Evolutionary conservation across 2,329 filamentous ascomycete genomes (phyloP), one percentile per base, ranked within the genome.

Genomic region (Colletotrichum kahawae): DNA sequence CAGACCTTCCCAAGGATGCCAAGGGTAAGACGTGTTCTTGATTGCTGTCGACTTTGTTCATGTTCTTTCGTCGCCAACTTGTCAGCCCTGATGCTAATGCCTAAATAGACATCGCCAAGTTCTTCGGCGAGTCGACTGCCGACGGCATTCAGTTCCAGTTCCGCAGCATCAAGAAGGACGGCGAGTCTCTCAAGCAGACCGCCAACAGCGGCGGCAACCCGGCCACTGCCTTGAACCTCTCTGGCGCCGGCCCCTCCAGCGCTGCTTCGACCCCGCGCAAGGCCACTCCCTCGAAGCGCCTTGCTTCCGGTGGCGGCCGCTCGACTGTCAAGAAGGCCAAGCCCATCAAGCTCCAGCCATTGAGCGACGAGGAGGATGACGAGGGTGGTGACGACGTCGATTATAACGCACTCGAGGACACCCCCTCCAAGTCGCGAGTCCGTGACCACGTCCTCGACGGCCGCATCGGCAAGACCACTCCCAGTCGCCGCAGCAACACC

Each of bases 131-230:
- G 71, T 91, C 89, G 5, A 93, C 90, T 0, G 80, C 85, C 1
- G 87, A 87, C 24, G 91, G 91, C 10, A 87, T 92, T n/a, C 87
- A 88, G 77, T 93, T 90, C 80, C 90, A 92, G 78, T 92, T 93
- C 79, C 87, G 91, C 1, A 76, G 80, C 29, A 88, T 92, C 82
- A 91, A 90, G 81, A 85, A 84, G 43, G 85, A 90, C 34, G 90
- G 88, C 34, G 86, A 89, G 51, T 82, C 81, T 4, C 86, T 92
- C 59, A 84, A 85, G 56, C 79, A 83, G 4, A 86, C 87, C 4
- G 84, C 86, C n/a, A 82, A 83, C 27, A 80, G 82, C 2, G 88
- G 87, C 31, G 82, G 85, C 57, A 86, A 90, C 78, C 88, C 90
- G 0, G 82, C 87, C 14, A 82, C 78, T 59, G 84, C 84, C 27